Conservation (phyloP, 2,329 filamentous ascomycete species). For the Trichophyton benhamiae region DNA sequence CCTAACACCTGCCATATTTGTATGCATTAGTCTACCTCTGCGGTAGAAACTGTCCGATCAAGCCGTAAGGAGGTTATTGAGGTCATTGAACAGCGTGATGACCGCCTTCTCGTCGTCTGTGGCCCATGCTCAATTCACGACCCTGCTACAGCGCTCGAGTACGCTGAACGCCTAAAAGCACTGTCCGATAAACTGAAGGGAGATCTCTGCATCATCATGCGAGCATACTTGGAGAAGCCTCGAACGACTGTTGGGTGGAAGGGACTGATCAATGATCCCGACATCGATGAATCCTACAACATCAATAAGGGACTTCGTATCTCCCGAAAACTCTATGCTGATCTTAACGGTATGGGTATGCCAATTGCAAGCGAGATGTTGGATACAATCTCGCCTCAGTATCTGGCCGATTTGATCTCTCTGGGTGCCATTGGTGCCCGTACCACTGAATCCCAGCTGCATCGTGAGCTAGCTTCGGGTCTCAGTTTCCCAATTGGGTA, state of each 20-base stretch:
- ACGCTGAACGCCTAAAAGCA: conserved; percentile 56
- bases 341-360: conserved; percentile 85
- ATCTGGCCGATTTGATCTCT: conserved; percentile 80
- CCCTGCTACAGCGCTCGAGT: conserved; percentile 76
- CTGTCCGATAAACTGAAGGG: conserved; percentile 70
- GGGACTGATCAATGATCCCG: conserved; percentile 94
- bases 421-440: conserved; percentile 90
- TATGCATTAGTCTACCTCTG: conserved; percentile 24
- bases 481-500: conserved; percentile 96
- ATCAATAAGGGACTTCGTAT: conserved; percentile 93
- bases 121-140: conserved; percentile 98
- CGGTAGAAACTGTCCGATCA: conserved; percentile 32
- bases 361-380: conserved; percentile 96
- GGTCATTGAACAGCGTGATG: conserved; percentile 62
- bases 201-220: conserved; percentile 91
- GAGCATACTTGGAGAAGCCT: conserved; percentile 96
- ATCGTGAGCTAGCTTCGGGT: conserved; percentile 86
- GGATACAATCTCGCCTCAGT: conserved; percentile 95
- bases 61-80: conserved; percentile 48
- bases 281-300: conserved; percentile 96
- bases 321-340: conserved; percentile 81
- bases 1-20: neutral
- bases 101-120: conserved; percentile 63
- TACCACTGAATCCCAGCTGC: conserved; percentile 90
- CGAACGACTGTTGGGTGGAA: conserved; percentile 98